Conservation (phyloP, 179 eudicot genomes). For the Spergularia azorica region DNA sequence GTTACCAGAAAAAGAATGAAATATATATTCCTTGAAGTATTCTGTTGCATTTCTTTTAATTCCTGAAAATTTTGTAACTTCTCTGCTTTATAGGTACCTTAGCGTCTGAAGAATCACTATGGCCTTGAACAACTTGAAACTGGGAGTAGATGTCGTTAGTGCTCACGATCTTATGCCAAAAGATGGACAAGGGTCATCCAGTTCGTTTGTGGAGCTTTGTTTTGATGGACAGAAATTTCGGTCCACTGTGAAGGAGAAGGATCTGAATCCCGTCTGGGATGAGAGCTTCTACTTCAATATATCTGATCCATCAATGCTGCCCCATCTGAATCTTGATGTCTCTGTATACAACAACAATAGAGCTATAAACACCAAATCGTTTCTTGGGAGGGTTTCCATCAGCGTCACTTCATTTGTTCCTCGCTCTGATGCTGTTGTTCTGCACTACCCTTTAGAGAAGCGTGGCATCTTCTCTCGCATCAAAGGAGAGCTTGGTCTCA, state of each 20-base stretch:
- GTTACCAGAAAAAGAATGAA: background rate
- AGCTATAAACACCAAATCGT: conserved; percentile 44
- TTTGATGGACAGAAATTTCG: conserved; percentile 75
- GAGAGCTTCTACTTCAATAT: conserved; percentile 80
- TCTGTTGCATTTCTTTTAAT: background rate
- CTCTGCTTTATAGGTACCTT: conserved; percentile 30
- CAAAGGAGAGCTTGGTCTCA: conserved; percentile 88
- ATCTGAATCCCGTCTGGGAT: conserved; percentile 78
- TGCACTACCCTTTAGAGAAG: conserved; percentile 78
- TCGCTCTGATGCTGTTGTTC: conserved; percentile 68
- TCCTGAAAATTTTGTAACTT: background rate
- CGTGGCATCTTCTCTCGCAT: conserved; percentile 62
- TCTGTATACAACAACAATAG: conserved; percentile 47
- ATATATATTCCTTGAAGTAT: background rate
- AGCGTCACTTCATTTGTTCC: conserved; percentile 75
- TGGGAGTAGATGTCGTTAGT: conserved; percentile 82
- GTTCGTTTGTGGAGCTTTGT: conserved; percentile 74
- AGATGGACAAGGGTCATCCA: conserved; percentile 92
- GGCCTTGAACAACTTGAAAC: conserved; percentile 61
- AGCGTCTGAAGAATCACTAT: background rate
- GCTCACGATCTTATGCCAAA: conserved; percentile 92
- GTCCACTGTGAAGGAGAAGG: conserved; percentile 71
- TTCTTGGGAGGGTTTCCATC: conserved; percentile 69
- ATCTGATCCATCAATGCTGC: conserved; percentile 58
- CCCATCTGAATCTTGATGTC: conserved; percentile 67